Evolutionary conservation across 2,329 filamentous ascomycete genomes (phyloP).

Genomic region (Neonectria hederae): DNA sequence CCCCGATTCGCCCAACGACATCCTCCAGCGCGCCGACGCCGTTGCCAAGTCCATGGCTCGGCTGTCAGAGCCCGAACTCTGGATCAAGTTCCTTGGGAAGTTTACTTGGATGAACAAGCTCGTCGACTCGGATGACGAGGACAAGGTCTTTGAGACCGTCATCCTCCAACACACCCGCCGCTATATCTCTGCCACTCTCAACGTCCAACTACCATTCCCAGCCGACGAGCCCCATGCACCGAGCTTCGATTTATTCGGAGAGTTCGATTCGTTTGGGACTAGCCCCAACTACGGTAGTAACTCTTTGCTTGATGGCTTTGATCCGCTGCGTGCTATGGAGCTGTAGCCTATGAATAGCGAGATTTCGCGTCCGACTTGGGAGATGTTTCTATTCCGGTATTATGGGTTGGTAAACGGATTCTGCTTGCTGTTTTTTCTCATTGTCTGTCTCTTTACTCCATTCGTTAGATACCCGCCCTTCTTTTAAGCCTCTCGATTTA

Average conservation of each 20-base stretch:
- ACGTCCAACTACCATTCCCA: constrained; percentile 28
- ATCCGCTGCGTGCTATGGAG: not conserved
- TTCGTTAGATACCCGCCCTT: not conserved
- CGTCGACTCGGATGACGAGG: constrained; percentile 25
- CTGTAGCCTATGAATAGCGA: not conserved
- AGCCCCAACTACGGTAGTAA: not conserved
- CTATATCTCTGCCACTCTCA: constrained; percentile 30
- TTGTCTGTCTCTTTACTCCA: not conserved
- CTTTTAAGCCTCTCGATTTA: not conserved
- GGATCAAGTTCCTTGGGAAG: constrained; percentile 31
- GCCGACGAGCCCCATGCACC: constrained; percentile 8
- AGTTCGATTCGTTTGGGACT: not conserved
- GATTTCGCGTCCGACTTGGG: not conserved
- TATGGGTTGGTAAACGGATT: not conserved
- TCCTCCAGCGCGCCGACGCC: constrained; percentile 27
- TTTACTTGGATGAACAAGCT: constrained; percentile 41
- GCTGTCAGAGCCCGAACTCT: constrained; percentile 27
- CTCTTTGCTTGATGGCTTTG: not conserved
- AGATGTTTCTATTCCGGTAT: not conserved
- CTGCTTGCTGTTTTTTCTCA: not conserved
- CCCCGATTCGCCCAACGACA: not conserved
- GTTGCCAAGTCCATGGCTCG: constrained; percentile 21
- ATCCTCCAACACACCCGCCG: constrained; percentile 31
- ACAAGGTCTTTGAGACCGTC: constrained; percentile 33
- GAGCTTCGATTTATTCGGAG: not conserved